Evolutionary conservation across 768 basidiomycete species (phyloP), one percentile per base, ranked within the genome.

Genomic region (Epithele typhae): DNA sequence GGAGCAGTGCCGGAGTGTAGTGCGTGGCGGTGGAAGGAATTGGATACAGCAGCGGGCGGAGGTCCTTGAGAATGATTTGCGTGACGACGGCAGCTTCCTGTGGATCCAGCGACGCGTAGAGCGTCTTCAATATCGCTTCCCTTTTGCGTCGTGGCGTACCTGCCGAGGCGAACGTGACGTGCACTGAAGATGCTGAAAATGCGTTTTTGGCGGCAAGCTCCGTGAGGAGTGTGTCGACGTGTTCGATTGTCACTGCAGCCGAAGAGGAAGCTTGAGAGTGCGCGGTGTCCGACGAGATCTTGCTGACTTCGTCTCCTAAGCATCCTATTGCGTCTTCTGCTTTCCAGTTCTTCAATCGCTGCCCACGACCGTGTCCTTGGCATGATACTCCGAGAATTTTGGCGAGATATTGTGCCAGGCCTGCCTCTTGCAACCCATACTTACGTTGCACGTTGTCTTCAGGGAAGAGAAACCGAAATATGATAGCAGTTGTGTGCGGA

Each of bases 21-120:
- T 76, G 74, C 18, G 64, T 68, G 25, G 46, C 50, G 9, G 25
- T 27, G 66, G 62, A 70, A 12, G 75, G 73, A 0, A 84, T 67
- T 3, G 89, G 84, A 53, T 88, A 88, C 1, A 93, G 61, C 1
- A 94, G 61, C 7, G 92, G 91, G 23, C 83, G 77, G 0, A 97
- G 67, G 61, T 97, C 93, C 52, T 87, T 87, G 27, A 95, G 75
- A 48, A 97, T 87, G 52, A 95, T 84, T 58, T 97, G 93, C 0
- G 87, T 85, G 39, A 94, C 68, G 51, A 84, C 76, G 1, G 79
- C 71, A 2, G 84, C 76, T 33, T 88, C 84, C 10, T 65, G 64
- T 0, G 90, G 81, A 1, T 80, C 70, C 9, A 92, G 66, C 2
- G 69, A 63, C 33, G 72, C 69, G 52, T 80, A 92, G 3, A 94